Evolutionary conservation across 2,329 filamentous ascomycete species (phyloP).

Genomic region (Epicoccum nigrum): DNA sequence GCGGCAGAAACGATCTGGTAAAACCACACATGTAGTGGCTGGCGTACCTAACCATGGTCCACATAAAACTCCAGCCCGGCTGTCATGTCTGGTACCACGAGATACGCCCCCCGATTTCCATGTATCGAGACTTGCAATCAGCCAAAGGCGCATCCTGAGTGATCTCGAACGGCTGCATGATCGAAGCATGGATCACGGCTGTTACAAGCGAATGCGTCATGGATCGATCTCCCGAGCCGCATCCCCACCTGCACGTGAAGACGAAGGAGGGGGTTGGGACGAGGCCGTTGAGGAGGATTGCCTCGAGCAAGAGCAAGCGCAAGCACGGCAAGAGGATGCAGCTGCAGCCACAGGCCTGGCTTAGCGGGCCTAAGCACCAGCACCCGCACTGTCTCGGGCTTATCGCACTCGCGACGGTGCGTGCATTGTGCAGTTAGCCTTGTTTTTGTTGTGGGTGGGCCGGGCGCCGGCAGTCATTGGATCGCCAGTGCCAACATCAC

Average conservation of each 20-base stretch:
- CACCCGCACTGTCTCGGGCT: not conserved
- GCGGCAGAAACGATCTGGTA: no score
- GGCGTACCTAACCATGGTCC: no score
- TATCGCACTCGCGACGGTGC: conserved; percentile 1
- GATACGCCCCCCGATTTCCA: no score
- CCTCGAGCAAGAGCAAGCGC: no score
- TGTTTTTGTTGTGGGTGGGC: conserved; percentile 13
- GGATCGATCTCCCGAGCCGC: conserved; percentile 6
- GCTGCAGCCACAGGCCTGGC: not conserved
- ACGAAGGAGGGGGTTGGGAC: conserved; percentile 5
- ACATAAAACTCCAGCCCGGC: no score
- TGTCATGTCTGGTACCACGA: no score
- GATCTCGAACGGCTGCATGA: no score
- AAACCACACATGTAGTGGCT: no score
- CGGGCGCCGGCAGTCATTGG: conserved; percentile 5
- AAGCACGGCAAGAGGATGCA: no score
- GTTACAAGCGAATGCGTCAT: conserved; percentile 12
- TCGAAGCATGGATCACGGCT: conserved; percentile 15
- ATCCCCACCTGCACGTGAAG: not conserved
- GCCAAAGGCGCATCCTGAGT: no score
- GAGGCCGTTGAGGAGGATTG: not conserved
- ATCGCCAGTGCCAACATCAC: conserved; percentile 11
- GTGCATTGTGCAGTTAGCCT: no score
- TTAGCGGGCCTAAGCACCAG: not conserved
- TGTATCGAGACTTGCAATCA: no score